Conservation (phyloP, 2,329 filamentous ascomycete species). For the Chaetomiaceae sp. region DNA sequence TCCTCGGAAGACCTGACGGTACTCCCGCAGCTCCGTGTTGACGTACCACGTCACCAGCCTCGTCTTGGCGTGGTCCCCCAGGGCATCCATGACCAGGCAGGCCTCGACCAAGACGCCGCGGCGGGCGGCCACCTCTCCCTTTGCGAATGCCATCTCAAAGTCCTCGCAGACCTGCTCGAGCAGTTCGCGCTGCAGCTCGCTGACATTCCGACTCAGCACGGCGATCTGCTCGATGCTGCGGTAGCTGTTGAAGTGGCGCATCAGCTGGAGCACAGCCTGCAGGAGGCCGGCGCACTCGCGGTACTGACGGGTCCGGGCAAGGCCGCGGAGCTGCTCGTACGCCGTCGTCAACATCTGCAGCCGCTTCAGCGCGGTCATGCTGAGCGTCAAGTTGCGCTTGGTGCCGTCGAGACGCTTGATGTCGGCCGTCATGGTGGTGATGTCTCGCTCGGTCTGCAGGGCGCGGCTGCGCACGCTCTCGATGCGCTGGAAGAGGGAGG, state of each 20-base stretch:
- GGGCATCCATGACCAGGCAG: constrained; percentile 88
- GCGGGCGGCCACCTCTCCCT: constrained; percentile 70
- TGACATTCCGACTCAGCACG: constrained; percentile 83
- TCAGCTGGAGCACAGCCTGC: constrained; percentile 92
- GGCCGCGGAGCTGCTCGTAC: constrained; percentile 87
- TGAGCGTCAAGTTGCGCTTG: constrained; percentile 91
- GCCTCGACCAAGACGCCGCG: constrained; percentile 74
- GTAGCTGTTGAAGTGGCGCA: constrained; percentile 98
- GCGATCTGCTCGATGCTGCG: constrained; percentile 97
- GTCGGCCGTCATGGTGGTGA: constrained; percentile 97
- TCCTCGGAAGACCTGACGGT: constrained; percentile 89
- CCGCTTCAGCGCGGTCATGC: constrained; percentile 95
- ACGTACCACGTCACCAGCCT: constrained; percentile 94
- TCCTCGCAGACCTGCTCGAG: constrained; percentile 98
- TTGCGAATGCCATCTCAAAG: constrained; percentile 92
- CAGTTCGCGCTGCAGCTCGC: constrained; percentile 86
- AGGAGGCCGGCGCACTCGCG: constrained; percentile 89
- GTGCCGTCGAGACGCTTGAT: constrained; percentile 96
- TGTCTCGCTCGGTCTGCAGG: constrained; percentile 87
- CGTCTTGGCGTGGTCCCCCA: constrained; percentile 80
- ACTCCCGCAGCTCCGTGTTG: constrained; percentile 93
- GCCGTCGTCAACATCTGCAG: constrained; percentile 98
- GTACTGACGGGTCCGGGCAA: constrained; percentile 85
- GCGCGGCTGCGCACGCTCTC: constrained; percentile 87
- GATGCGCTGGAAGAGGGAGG: constrained; percentile 88